phyloP scores from a whole-genome alignment of 116 monocot genomes.

The Phalaenopsis hybrid region DNA sequence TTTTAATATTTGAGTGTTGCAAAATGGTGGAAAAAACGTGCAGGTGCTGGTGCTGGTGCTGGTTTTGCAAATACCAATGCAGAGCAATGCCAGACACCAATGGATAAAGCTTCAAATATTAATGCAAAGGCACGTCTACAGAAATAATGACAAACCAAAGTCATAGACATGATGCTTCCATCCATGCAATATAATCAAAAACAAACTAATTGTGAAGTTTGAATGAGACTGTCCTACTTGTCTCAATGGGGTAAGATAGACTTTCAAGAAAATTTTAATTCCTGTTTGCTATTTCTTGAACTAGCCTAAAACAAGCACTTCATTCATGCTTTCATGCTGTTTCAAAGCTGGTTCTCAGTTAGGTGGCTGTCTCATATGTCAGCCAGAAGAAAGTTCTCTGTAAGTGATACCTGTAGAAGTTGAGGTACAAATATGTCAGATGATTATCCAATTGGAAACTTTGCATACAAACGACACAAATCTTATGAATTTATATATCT shows the following conservation, averaged over 20 bases:
- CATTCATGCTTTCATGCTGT: neutral
- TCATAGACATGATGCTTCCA: neutral
- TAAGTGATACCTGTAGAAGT: slow-evolving; percentile 35
- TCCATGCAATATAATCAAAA: neutral
- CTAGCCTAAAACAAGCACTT: neutral
- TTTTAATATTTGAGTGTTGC: too few species aligned
- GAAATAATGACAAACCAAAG: neutral
- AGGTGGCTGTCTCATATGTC: slow-evolving; percentile 34
- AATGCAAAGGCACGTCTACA: too few species aligned
- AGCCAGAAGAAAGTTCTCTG: slow-evolving; percentile 47
- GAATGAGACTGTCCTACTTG: neutral
- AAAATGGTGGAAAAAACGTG: too few species aligned
- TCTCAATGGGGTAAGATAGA: neutral
- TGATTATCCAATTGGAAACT: neutral
- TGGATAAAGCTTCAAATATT: too few species aligned
- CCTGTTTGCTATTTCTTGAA: neutral
- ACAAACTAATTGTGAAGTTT: neutral
- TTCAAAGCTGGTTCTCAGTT: neutral
- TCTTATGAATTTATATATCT: too few species aligned
- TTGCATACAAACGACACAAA: too few species aligned
- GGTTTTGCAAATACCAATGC: too few species aligned
- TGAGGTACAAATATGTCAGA: neutral
- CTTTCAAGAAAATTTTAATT: neutral
- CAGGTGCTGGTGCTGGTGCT: too few species aligned
- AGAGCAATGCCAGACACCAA: too few species aligned